Evolutionary conservation across 371 early-diverging fungal genomes (phyloP).

Genomic region (Zopfochytrium polystomum): DNA sequence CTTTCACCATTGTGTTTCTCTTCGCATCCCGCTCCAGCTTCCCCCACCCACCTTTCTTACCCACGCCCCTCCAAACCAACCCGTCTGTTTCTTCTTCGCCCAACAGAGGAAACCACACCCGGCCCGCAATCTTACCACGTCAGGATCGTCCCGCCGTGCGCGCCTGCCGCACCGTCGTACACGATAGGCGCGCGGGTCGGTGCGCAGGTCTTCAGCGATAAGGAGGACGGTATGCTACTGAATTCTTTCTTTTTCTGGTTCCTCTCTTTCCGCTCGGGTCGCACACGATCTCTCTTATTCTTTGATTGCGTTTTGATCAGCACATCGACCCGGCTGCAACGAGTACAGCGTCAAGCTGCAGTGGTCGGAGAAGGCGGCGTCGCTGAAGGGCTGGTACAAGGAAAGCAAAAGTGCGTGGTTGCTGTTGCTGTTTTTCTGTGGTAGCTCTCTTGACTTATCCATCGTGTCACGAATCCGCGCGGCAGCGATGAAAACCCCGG

Average conservation of each 20-base stretch:
- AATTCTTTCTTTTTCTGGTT: too few relatives aligned
- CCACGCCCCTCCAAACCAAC: too few relatives aligned
- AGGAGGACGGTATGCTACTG: slow-evolving; percentile 28
- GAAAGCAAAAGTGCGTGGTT: slow-evolving; percentile 36
- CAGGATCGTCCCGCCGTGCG: slow-evolving; percentile 26
- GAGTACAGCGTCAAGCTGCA: slow-evolving; percentile 40
- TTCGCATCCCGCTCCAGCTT: too few relatives aligned
- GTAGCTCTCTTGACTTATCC: too few relatives aligned
- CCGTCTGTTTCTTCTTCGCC: slow-evolving; percentile 1
- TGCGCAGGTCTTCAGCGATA: slow-evolving; percentile 25
- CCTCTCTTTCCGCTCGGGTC: neutral
- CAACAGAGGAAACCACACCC: slow-evolving; percentile 36
- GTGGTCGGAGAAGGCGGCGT: slow-evolving; percentile 37
- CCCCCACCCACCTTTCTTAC: too few relatives aligned
- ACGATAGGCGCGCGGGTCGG: slow-evolving; percentile 38
- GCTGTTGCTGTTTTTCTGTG: neutral
- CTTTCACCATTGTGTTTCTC: neutral
- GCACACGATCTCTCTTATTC: neutral
- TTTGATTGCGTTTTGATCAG: slow-evolving; percentile 1
- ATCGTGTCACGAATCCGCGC: neutral
- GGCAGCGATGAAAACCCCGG: slow-evolving; percentile 41
- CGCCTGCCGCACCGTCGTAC: slow-evolving; percentile 30
- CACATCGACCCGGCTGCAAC: slow-evolving; percentile 36
- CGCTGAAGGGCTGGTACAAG: slow-evolving; percentile 47
- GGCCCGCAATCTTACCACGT: slow-evolving; percentile 44